Base-by-base conservation (phyloP, 371 early-diverging fungal species). In the Blakeslea trispora region DNA sequence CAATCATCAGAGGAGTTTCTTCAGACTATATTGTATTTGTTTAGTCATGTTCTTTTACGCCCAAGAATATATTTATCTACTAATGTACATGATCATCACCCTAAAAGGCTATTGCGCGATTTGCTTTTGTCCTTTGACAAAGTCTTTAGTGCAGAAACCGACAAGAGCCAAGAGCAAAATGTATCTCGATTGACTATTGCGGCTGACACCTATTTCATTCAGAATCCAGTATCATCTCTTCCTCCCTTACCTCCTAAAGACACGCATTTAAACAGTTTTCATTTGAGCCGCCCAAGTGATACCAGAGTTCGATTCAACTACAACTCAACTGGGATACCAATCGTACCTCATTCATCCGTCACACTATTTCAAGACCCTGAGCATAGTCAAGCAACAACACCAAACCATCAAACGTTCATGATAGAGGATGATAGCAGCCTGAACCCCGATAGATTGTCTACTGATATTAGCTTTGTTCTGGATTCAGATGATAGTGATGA, bases 51-150 rank as follows among this genome's bases (percentile, higher is more conserved):
- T 40, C 46, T 84, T 21, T 56, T 84, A 55, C 73, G 83, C 13
- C 82, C 81, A 14, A 45, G 61, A 45, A 60, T 50, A 9, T 71
- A 64, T 24, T 69, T 72, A 7, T 52, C 69, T 1, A 50, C 74
- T 23, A 77, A 70, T 8, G 49, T 81, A 17, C 75, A 80, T 44
- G 84, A 84, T 49, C 73, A 69, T 21, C 83, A 83, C 31, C 79
- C 78, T 15, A 74, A 71, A 18, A 54, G 69, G 21, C 63, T 84
- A 45, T 50, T 81, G 45, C 68, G 71, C 2, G 84, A 84, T 32
- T 59, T 84, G 46, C 58, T 84, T 19, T 67, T 62, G 32, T 48
- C 46, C n/a, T 64, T 57, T 34, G 51, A 57, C 47, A 40, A 32
- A 24, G 45, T 68, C 4, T 68, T 68, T 21, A 61, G 59, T 6